Percentiles rank a stretch among this genome's conserved stretches.
Evolutionary conservation across 371 early-diverging fungal genomes (phyloP).

Genomic region (Rhizopus sp.): DNA sequence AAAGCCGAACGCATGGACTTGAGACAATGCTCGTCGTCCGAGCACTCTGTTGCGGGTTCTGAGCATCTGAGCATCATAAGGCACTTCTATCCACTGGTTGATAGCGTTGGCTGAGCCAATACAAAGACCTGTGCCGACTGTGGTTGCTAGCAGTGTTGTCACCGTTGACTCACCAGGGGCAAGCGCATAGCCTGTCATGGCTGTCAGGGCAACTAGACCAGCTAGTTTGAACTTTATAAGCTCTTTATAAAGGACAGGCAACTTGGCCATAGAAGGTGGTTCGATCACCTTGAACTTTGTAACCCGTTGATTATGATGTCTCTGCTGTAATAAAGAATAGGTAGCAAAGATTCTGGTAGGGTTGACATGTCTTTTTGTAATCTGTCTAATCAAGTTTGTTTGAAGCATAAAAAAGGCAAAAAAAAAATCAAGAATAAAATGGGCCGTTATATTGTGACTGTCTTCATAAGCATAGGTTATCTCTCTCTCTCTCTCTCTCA

Average conservation of each 20-base stretch:
- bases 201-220: conserved; percentile 88
- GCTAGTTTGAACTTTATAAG: conserved; percentile 84
- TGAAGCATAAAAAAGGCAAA: too few species aligned
- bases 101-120: conserved; percentile 92
- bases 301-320: conserved; percentile 16
- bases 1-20: conserved; percentile 84
- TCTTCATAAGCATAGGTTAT: too few species aligned
- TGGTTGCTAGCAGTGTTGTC: conserved; percentile 77
- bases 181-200: conserved; percentile 95
- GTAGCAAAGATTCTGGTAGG: conserved; percentile 2
- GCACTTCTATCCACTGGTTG: conserved; percentile 95
- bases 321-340: conserved; percentile 6
- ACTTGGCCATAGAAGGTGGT: conserved; percentile 24
- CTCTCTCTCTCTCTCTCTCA: too few species aligned
- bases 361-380: too few species aligned
- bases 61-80: conserved; percentile 97
- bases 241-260: conserved; percentile 62
- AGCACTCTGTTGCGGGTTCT: conserved; percentile 89
- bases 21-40: conserved; percentile 80
- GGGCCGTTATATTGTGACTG: too few species aligned
- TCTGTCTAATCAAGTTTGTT: too few species aligned
- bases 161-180: conserved; percentile 80
- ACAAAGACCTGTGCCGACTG: conserved; percentile 89
- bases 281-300: conserved; percentile 49
- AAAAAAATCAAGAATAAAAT: too few species aligned